Base-by-base conservation (phyloP, 352 stramenopile genomes). In the Phytophthora foliorum region DNA sequence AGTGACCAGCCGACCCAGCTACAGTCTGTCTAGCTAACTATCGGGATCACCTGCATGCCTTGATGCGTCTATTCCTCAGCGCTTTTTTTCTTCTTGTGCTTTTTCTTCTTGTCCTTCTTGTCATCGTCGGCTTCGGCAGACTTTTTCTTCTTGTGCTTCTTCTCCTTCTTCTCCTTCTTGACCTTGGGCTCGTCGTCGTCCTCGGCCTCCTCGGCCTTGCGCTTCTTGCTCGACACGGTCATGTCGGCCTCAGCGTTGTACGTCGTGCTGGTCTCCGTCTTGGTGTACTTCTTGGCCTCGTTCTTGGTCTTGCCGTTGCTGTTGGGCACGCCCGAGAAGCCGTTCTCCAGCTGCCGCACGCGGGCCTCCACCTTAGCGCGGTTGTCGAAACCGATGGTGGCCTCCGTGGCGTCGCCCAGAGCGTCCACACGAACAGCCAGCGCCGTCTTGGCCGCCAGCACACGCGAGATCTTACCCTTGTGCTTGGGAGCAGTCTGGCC, bases 351-450 rank as follows among this genome's bases (percentile, higher is more conserved):
- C 88, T 99, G 96, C 32, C 98, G 89, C 67, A 99, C 86, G 57
- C 98, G 89, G 2, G 95, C 97, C 84, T 99, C 98, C 6, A 99
- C 98, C 88, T 99, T 99, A 36, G 95, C 89, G 39, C 98, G 93
- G 76, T 97, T 98, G 81, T 99, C 97, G 42, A 98, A 98, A 62
- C 97, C 98, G 65, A 99, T 98, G 16, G 88, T 99, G 34, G 96
- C 93, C 52, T 98, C 88, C 1, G 94, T 97, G 25, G 97, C 92
- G 68, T 99, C 98, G 39, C 95, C 98, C 7, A 99, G 82, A 8
- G 98, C 98, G 84, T 99, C 98, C n/a, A 99, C 97, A 70, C 98
- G 95, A 46, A 99, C 98, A n/a, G 98, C 97, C 17, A 99, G 82
- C 22, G 98, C 82, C 27, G 95, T 98, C 90, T 99, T 99, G 57